A percentile compares a stretch with the other conserved stretches of the same genome.
These are phyloP conservation scores for Cercophora samala DNA, from an alignment of 495 filamentous ascomycete genomes.

Conservation along the genomic window DNA sequence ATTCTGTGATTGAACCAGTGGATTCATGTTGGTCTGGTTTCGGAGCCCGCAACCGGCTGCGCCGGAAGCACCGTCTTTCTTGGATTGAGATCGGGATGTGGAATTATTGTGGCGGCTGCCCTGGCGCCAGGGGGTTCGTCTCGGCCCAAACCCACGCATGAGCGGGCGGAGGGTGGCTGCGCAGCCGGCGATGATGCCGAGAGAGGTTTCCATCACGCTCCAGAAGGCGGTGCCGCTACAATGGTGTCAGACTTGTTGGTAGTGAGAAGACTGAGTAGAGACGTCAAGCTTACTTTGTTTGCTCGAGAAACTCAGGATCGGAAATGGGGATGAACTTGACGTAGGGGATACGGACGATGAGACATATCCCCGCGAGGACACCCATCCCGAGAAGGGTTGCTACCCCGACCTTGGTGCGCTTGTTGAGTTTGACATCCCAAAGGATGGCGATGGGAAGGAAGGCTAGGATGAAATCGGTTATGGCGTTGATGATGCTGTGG, in stretches of 20 bases:
- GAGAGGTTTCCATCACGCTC: slow-evolving; percentile 38
- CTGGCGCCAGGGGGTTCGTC: not conserved
- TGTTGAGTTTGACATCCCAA: slow-evolving; percentile 40
- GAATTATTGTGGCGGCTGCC: not conserved
- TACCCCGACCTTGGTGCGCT: slow-evolving; percentile 34
- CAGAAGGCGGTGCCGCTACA: slow-evolving; percentile 35
- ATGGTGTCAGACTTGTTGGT: not conserved
- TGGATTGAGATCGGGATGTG: not conserved
- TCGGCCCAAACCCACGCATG: slow-evolving; percentile 23
- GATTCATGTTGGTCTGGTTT: not conserved
- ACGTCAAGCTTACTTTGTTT: slow-evolving; percentile 24
- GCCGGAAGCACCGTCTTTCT: not conserved
- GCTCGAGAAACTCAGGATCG: slow-evolving; percentile 12
- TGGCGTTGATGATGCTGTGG: slow-evolving; percentile 35
- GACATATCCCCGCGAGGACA: slow-evolving; percentile 40
- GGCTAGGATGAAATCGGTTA: slow-evolving; percentile 42
- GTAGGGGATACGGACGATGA: slow-evolving; percentile 41
- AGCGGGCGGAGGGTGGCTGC: slow-evolving; percentile 43
- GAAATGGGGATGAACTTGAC: slow-evolving; percentile 32
- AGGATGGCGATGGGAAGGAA: slow-evolving; percentile 43
- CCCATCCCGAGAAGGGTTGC: slow-evolving; percentile 37
- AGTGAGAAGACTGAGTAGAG: not conserved
- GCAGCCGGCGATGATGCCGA: slow-evolving; percentile 44
- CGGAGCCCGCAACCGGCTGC: not conserved
- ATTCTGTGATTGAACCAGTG: not conserved